Percentiles rank a stretch among this genome's conserved stretches.
These are phyloP conservation scores for Amanita muscaria DNA, from an alignment of 768 basidiomycete species.

Conservation along the genomic window DNA sequence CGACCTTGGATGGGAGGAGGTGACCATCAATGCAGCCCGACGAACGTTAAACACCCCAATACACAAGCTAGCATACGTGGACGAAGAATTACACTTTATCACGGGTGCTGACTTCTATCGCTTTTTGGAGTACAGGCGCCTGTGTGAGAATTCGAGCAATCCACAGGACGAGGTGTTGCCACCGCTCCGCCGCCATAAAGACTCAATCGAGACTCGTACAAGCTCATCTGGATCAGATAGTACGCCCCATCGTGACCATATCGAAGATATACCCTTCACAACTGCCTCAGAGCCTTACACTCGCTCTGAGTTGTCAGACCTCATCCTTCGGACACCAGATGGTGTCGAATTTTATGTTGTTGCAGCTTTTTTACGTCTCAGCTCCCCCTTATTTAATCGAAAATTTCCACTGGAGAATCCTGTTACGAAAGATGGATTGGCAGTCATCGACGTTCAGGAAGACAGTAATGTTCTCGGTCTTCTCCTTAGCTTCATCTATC, in stretches of 20 bases:
- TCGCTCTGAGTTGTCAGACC: too few species aligned
- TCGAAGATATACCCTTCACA: too few species aligned
- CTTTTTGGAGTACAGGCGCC: neutral
- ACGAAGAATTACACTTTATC: constrained; percentile 1
- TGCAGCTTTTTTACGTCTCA: neutral
- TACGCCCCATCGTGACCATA: too few species aligned
- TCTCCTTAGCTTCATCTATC: constrained; percentile 8
- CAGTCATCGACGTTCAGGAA: constrained; percentile 11
- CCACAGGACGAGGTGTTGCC: neutral
- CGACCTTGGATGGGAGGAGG: constrained; percentile 11
- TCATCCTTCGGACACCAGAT: too few species aligned
- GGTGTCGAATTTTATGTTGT: constrained; percentile 2
- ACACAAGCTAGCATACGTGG: neutral
- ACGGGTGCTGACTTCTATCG: neutral
- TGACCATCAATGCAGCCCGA: constrained; percentile 20
- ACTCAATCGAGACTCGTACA: neutral
- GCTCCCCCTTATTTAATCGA: constrained; percentile 11
- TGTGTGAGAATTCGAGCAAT: neutral
- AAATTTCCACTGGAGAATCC: constrained; percentile 22
- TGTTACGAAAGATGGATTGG: constrained; percentile 3
- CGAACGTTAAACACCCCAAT: constrained; percentile 34
- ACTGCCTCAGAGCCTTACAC: too few species aligned
- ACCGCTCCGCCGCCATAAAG: neutral
- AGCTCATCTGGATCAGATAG: too few species aligned
- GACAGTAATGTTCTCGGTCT: constrained; percentile 7